Base-by-base conservation (phyloP, 441 rosid genomes). In the Erysimum cheiri region DNA sequence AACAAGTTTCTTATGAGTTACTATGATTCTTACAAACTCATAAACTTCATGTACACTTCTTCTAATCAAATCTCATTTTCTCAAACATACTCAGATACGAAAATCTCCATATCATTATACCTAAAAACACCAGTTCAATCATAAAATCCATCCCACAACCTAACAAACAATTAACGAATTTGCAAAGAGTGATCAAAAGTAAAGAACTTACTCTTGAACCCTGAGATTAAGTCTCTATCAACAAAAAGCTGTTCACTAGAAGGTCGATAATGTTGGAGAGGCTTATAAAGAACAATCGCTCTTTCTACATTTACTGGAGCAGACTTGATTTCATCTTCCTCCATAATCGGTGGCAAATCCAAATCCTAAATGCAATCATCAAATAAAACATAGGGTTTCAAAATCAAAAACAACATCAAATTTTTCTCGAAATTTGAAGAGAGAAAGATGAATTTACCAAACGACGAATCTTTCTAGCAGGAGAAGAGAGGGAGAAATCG, bases 391-490 rank as follows among this genome's bases (percentile, higher is more conserved):
- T 11, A 53, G 12, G 49, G 49, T 44, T 44, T n/a, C 37, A 29
- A 5, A 33, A 35, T 9, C 7, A n/a, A 33, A 13, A 11, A 5
- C 24, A 22, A 22, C 24, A 22, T 22, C 24, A 22, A 22, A 22
- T 19, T 22, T 3, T n/a, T 41, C 4, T 29, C 7, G 26, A 6
- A 14, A 33, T 59, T 1, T 36, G 6, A 43, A 6, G 1, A 14
- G 47, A 12, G 13, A 17, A 61, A 49, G 64, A 54, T 0, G 32
- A 39, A 15, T 8, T 3, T 80, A 89, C 96, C 84, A 93, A 79
- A 12, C 97, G 94, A 48, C 96, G 95, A 77, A 91, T 88, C 80
- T 91, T 93, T 6, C 75, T 67, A 35, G 95, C 90, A 1, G 95
- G 98, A 62, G 96, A 82, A 46, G 91, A 85, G 22, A 89, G 84